Evolutionary conservation across 208 protist species (phyloP).

Genomic region (Endotrypanum monterogeii): DNA sequence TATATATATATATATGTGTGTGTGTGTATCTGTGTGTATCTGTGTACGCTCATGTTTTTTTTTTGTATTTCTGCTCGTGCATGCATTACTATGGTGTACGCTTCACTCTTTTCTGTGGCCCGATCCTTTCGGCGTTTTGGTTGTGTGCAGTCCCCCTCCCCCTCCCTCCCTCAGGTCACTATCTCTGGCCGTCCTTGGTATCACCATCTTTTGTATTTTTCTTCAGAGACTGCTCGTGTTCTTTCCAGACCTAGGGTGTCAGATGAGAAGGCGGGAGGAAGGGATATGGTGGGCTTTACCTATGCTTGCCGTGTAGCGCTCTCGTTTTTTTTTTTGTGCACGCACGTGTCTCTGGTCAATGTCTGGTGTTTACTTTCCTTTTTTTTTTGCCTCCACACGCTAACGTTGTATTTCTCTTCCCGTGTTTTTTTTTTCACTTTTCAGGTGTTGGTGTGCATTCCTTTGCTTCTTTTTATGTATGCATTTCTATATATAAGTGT

Average conservation of each 20-base stretch:
- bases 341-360: background rate
- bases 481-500: no score
- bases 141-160: background rate
- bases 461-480: background rate
- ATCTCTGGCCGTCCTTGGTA: no score
- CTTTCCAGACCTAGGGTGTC: background rate
- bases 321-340: background rate
- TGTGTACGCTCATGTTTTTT: no score
- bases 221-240: background rate
- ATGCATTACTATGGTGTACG: no score
- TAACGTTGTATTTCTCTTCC: constrained; percentile 1
- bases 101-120: background rate
- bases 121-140: constrained; percentile 1
- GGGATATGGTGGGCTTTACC: no score
- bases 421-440: constrained; percentile 1
- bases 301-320: background rate
- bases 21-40: no score
- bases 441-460: background rate
- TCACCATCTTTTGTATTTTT: background rate
- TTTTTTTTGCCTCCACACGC: background rate
- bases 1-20: no score
- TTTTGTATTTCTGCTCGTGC: no score
- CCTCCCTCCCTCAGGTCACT: background rate
- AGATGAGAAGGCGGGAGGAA: background rate
- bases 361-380: background rate